Evolutionary conservation across 371 early-diverging fungal genomes (phyloP).

Genomic region (Smittium culicis): DNA sequence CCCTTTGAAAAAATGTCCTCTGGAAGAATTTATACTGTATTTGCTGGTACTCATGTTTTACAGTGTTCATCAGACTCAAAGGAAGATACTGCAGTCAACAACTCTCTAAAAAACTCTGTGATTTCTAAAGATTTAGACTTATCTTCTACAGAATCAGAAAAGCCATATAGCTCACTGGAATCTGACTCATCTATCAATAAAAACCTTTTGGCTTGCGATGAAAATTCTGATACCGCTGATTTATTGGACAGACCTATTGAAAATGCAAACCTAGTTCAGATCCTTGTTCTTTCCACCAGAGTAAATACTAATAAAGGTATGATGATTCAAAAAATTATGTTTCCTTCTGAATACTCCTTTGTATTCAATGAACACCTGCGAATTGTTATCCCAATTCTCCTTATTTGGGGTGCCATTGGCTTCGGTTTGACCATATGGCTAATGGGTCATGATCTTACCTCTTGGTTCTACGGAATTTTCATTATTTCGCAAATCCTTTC

Average conservation of each 20-base stretch:
- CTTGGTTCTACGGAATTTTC: slow-evolving; percentile 49
- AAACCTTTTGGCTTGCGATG: slow-evolving; percentile 3
- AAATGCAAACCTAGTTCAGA: not conserved
- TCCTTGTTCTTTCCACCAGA: slow-evolving; percentile 50
- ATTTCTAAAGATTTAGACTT: not conserved
- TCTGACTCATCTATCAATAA: slow-evolving; percentile 7
- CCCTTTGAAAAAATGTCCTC: slow-evolving; percentile 27
- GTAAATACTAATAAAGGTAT: slow-evolving; percentile 61
- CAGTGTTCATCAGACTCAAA: slow-evolving; percentile 23
- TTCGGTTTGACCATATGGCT: slow-evolving; percentile 40
- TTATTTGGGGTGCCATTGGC: slow-evolving; percentile 48
- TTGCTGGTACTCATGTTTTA: slow-evolving; percentile 46
- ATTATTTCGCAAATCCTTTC: slow-evolving; percentile 51
- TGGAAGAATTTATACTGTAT: slow-evolving; percentile 44
- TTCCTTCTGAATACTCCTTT: slow-evolving; percentile 51
- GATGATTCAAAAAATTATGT: slow-evolving; percentile 67
- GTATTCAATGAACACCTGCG: slow-evolving; percentile 61
- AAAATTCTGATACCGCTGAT: slow-evolving; percentile 13
- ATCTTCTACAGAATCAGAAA: not conserved
- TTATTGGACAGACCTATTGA: slow-evolving; percentile 11
- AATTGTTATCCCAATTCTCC: slow-evolving; percentile 44
- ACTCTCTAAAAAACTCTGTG: not conserved
- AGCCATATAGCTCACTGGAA: slow-evolving; percentile 9
- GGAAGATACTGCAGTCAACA: not conserved
- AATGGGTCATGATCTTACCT: slow-evolving; percentile 40